phyloP scores from a whole-genome alignment of 2,329 filamentous ascomycete species.

The Macrophomina pseudophaseolina region DNA sequence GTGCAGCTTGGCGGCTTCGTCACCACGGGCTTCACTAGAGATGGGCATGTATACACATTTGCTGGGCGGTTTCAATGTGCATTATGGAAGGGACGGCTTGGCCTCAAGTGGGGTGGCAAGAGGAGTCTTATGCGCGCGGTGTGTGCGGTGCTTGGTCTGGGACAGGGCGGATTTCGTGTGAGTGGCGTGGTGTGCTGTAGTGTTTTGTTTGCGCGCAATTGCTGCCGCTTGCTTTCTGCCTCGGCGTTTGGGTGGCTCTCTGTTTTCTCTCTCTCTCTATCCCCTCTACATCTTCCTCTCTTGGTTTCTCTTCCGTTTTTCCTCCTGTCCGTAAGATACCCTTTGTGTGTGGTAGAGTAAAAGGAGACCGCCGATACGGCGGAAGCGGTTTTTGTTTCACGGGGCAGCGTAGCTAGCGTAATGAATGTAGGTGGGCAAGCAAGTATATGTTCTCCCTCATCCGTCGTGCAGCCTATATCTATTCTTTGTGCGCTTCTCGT shows the following conservation, averaged over 20 bases:
- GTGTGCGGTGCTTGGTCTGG: neutral
- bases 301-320: neutral
- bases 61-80: neutral
- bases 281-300: too few relatives aligned
- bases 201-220: neutral
- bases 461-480: too few relatives aligned
- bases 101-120: neutral
- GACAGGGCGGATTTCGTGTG: neutral
- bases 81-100: neutral
- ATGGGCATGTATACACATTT: neutral
- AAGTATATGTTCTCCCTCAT: too few relatives aligned
- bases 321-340: neutral
- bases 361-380: too few relatives aligned
- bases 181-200: neutral
- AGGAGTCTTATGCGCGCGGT: neutral
- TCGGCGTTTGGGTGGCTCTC: neutral
- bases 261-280: neutral
- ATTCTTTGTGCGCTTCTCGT: too few relatives aligned
- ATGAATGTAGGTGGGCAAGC: neutral
- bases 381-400: too few relatives aligned
- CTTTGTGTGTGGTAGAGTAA: neutral
- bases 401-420: neutral
- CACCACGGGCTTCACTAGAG: neutral
- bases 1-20: neutral
- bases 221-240: neutral